phyloP scores from a whole-genome alignment of 1,139 yeast genomes.

The Torulaspora globosa region DNA sequence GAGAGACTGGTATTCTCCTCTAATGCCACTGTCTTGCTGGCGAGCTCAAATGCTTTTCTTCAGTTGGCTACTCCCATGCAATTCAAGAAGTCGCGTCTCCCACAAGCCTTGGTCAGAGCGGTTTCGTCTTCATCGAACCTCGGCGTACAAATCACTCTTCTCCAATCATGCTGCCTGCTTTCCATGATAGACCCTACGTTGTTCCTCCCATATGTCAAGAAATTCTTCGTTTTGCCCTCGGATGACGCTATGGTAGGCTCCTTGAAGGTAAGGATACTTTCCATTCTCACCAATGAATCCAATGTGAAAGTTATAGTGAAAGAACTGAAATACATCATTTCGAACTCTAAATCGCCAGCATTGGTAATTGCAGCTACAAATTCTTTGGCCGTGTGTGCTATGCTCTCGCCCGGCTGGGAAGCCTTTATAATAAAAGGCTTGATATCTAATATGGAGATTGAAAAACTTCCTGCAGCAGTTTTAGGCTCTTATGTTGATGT shows the following conservation, averaged over 20 bases:
- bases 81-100: conserved; percentile 47
- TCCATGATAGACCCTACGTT: conserved; percentile 42
- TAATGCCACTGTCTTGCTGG: conserved; percentile 61
- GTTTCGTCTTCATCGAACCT: conserved; percentile 33
- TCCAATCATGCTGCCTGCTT: conserved; percentile 44
- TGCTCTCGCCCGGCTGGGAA: conserved; percentile 36
- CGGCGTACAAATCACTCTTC: conserved; percentile 41
- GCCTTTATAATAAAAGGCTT: conserved; percentile 44
- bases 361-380: conserved; percentile 55
- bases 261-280: conserved; percentile 61
- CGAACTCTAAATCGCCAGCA: conserved; percentile 38
- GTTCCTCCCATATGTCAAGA: conserved; percentile 47
- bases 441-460: conserved; percentile 39
- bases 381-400: conserved; percentile 55
- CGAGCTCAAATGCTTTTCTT: conserved; percentile 52
- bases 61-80: conserved; percentile 52
- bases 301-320: conserved; percentile 53
- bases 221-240: conserved; percentile 57
- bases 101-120: conserved; percentile 48
- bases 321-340: conserved; percentile 65
- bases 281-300: conserved; percentile 50
- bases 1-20: conserved; percentile 45
- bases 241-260: conserved; percentile 49
- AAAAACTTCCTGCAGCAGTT: conserved; percentile 34
- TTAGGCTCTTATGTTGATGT: conserved; percentile 63